These are phyloP conservation scores for Acacia crassicarpa DNA, from an alignment of 306 rosid species.

Conservation along the genomic window DNA sequence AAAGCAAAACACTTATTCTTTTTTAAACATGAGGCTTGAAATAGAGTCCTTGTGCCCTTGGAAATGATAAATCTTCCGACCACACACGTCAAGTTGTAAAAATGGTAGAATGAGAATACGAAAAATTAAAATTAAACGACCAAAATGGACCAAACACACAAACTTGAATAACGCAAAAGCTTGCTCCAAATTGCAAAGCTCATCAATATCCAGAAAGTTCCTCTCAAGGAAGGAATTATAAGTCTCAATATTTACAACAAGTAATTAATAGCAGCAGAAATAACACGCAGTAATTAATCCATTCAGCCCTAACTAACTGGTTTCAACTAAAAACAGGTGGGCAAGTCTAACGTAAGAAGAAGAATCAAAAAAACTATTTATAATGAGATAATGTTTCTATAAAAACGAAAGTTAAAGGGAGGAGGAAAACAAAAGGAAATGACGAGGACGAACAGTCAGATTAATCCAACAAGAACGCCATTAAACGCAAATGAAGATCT, in stretches of 20 bases:
- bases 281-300: neutral
- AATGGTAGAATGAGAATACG: neutral
- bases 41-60: neutral
- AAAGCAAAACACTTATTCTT: neutral
- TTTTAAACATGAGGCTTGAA: constrained; percentile 9
- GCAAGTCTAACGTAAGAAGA: neutral
- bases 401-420: neutral
- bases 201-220: neutral
- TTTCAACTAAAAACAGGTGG: neutral
- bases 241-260: neutral
- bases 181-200: neutral
- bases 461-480: neutral
- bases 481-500: neutral
- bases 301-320: constrained; percentile 1
- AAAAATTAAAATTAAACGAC: neutral
- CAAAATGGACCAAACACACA: neutral
- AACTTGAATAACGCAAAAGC: neutral
- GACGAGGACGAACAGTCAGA: constrained; percentile 23
- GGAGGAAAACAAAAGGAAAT: neutral
- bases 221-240: neutral
- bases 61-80: neutral
- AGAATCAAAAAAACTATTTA: neutral
- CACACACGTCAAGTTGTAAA: neutral
- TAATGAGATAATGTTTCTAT: neutral
- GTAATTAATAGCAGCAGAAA: neutral